A percentile compares a stretch with the other conserved stretches of the same genome.
phyloP scores from a whole-genome alignment of 2,329 filamentous ascomycete species.

The Dothidotthia symphoricarpi region DNA sequence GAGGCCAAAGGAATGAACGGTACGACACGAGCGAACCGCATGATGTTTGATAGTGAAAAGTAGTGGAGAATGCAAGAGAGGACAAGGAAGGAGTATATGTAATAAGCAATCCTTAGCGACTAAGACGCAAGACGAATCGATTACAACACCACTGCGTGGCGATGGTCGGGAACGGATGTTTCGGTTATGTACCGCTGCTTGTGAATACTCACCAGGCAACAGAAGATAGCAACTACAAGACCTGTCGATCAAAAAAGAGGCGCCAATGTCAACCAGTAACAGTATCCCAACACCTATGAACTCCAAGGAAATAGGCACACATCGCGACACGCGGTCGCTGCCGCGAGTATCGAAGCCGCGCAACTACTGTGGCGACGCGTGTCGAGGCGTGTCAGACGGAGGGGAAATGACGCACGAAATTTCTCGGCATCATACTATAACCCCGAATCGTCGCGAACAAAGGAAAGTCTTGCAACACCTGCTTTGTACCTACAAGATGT shows the following conservation, averaged over 20 bases:
- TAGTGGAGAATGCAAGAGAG: constrained; percentile 6
- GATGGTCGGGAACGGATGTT: constrained; percentile 4
- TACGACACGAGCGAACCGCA: constrained; percentile 52
- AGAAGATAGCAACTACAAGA: no score
- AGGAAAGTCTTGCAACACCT: no score
- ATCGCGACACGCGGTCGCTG: no score
- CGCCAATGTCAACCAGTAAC: no score
- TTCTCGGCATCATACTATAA: no score
- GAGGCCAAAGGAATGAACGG: constrained; percentile 51
- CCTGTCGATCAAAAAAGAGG: background rate
- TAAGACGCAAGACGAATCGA: constrained; percentile 24
- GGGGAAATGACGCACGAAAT: background rate
- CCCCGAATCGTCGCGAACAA: no score
- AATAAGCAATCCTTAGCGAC: constrained; percentile 10
- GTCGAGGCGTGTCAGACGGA: background rate
- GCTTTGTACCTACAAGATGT: no score
- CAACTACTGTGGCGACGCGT: background rate
- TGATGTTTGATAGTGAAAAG: constrained; percentile 29
- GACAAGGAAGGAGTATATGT: constrained; percentile 5
- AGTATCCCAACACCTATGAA: no score
- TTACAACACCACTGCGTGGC: constrained; percentile 33
- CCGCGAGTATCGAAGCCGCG: background rate
- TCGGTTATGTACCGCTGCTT: background rate
- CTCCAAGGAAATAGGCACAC: no score
- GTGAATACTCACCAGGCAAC: no score